Evolutionary conservation across 768 basidiomycete species (phyloP).

Genomic region (Cyathus striatus): DNA sequence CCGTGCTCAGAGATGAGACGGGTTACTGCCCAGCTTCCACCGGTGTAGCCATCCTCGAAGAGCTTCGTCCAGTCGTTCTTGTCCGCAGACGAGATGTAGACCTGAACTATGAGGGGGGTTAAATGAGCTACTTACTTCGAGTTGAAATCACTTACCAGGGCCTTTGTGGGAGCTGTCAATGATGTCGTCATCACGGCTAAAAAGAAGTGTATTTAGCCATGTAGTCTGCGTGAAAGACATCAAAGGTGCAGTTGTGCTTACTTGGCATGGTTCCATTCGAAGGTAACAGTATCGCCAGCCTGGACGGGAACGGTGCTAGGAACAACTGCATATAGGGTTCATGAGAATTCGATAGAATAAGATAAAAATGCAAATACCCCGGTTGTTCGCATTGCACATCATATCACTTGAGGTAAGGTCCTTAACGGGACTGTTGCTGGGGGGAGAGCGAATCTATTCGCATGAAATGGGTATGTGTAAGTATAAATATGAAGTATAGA

Average conservation of each 20-base stretch:
- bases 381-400: conserved; percentile 28
- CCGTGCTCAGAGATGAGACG: conserved; percentile 22
- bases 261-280: conserved; percentile 30
- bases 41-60: conserved; percentile 19
- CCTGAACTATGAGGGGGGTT: conserved; percentile 14
- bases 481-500: neutral
- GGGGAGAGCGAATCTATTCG: conserved; percentile 28
- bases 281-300: conserved; percentile 24
- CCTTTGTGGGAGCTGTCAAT: conserved; percentile 29
- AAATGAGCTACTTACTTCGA: neutral
- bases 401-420: conserved; percentile 22
- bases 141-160: conserved; percentile 14
- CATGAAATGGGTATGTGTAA: neutral
- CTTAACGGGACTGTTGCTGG: conserved; percentile 30
- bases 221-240: neutral
- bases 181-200: conserved; percentile 30
- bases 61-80: conserved; percentile 28
- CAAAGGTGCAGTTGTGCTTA: conserved; percentile 11
- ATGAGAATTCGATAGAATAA: neutral
- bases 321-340: conserved; percentile 14
- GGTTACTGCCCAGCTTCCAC: conserved; percentile 26
- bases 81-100: conserved; percentile 24
- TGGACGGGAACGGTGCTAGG: conserved; percentile 20
- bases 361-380: conserved; percentile 10
- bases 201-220: neutral